Percentiles rank a stretch among this genome's conserved stretches.
phyloP scores from a whole-genome alignment of 495 filamentous ascomycete species.

The Hypomontagnella monticulosa region DNA sequence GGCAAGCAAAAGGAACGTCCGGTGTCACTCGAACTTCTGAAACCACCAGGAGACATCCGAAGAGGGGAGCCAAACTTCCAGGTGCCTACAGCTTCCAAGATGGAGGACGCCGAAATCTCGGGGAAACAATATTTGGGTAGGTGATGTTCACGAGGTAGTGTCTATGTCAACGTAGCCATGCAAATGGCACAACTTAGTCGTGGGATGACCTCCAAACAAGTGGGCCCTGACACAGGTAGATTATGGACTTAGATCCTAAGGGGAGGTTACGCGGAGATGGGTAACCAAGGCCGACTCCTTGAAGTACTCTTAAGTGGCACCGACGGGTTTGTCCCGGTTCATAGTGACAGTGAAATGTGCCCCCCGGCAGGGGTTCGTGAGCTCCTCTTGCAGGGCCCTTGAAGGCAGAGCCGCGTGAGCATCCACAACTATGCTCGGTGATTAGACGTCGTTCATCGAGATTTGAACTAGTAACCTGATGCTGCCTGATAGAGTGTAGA shows the following conservation, averaged over 20 bases:
- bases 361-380: constrained; percentile 35
- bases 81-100: constrained; percentile 32
- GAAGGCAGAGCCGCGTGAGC: constrained; percentile 33
- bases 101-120: constrained; percentile 41
- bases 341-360: constrained; percentile 32
- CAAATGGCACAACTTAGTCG: constrained; percentile 34
- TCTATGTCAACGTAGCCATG: constrained; percentile 25
- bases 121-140: constrained; percentile 22
- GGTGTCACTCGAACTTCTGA: constrained; percentile 43
- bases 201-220: constrained; percentile 37
- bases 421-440: constrained; percentile 25
- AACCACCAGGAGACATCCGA: constrained; percentile 38
- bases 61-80: constrained; percentile 26
- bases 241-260: constrained; percentile 25
- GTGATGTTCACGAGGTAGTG: constrained; percentile 34
- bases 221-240: constrained; percentile 31
- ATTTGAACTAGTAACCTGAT: constrained; percentile 20
- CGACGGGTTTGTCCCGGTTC: constrained; percentile 32
- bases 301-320: constrained; percentile 36
- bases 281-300: constrained; percentile 35
- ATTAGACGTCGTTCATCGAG: constrained; percentile 23
- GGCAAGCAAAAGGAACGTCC: constrained; percentile 26
- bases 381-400: constrained; percentile 33
- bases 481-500: constrained; percentile 38
- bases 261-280: constrained; percentile 33